Base-by-base conservation (phyloP, 371 early-diverging fungal species). In the Choanephora cucurbitarum region DNA sequence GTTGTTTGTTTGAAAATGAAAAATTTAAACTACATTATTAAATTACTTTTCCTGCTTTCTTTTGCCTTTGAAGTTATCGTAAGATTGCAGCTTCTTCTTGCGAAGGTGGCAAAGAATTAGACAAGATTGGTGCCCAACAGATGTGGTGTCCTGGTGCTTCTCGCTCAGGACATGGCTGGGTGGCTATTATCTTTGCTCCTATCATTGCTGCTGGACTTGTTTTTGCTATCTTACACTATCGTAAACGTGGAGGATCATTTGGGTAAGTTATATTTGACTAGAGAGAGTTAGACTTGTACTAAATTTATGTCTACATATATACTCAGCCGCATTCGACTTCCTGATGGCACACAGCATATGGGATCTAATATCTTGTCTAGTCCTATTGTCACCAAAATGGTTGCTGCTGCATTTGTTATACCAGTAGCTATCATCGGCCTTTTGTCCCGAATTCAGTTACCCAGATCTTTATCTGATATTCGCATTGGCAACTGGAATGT, bases 11-110 rank as follows among this genome's bases (percentile, higher is more conserved):
- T 13, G 31, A 9, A 37, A 43, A 7, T 13, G 1, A 11, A 3
- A 3, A 21, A 34, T 31, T 5, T 33, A 39, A 14, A 17, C 21
- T 21, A 11, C 17, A 11, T 1, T 44, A 1, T 49, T 19, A 44
- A 17, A 17, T 21, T 17, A 9, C 15, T 57, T 0, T 22, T 33
- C 7, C 58, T 67, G 8, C 58, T 28, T 28, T 28, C 3, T 28
- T 28, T 28, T 28, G 7, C 7, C 7, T 28, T 28, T 3, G 57
- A 48, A 83, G 91, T 17, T 93, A 92, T 66, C 86, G 93, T 49
- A 86, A 86, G 66, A 88, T 85, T 55, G 85, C 92, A 23, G 81
- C 84, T 46, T 87, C 93, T 1, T 73, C 81, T 10, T 93, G 93
- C 54, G 64, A 60, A 47, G 85, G 81, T 21, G 88, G 88, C 1